Conservation (phyloP, 2,329 filamentous ascomycete species). For the Botrytis fragariae region DNA sequence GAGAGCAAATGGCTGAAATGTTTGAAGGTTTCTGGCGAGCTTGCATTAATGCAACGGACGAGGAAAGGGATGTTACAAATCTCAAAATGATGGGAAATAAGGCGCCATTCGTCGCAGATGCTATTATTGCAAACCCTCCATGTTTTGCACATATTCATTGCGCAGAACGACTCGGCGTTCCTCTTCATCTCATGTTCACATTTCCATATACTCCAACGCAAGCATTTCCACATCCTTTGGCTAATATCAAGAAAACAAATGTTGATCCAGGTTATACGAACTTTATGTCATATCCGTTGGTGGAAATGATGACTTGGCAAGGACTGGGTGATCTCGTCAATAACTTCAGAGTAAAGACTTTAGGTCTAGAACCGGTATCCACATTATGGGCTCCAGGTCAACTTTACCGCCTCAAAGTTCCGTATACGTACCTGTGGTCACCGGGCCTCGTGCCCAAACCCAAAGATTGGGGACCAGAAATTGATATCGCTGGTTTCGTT, state of each 20-base stretch:
- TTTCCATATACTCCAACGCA: conserved; percentile 76
- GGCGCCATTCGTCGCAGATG: conserved; percentile 65
- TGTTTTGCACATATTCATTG: conserved; percentile 77
- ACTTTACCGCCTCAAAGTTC: conserved; percentile 69
- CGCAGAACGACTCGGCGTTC: conserved; percentile 73
- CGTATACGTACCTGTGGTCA: conserved; percentile 72
- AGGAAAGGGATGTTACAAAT: conserved; percentile 60
- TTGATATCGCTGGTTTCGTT: conserved; percentile 75
- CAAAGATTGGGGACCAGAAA: conserved; percentile 63
- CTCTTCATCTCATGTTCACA: conserved; percentile 85
- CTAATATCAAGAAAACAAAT: conserved; percentile 70
- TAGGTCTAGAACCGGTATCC: conserved; percentile 70
- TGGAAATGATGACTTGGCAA: conserved; percentile 90
- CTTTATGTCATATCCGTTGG: conserved; percentile 75
- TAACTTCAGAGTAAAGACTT: conserved; percentile 64
- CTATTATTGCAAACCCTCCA: conserved; percentile 83
- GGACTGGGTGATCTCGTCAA: conserved; percentile 80
- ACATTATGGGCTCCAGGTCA: conserved; percentile 75
- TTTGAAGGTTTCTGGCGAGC: conserved; percentile 80
- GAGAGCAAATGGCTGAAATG: conserved; percentile 75
- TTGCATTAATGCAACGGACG: conserved; percentile 71
- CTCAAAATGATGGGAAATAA: conserved; percentile 63
- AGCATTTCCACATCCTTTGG: conserved; percentile 69
- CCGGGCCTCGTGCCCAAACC: conserved; percentile 66
- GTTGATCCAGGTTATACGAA: conserved; percentile 72